Percentiles rank a stretch among this genome's conserved stretches.
These are phyloP conservation scores for Lepraria neglecta DNA, from an alignment of 495 filamentous ascomycete species.

Conservation along the genomic window DNA sequence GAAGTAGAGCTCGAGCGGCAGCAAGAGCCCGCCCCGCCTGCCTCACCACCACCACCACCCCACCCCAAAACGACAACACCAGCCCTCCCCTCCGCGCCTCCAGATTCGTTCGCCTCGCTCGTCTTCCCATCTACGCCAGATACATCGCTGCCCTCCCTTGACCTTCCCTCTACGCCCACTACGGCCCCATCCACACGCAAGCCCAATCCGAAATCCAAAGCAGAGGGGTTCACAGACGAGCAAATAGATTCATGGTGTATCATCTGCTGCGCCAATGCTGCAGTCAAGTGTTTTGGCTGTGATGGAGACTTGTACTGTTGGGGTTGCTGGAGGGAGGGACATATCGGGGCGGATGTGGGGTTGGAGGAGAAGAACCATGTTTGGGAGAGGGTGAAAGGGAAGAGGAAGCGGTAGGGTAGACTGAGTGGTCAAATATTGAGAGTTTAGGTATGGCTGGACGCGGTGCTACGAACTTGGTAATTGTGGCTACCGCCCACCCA, in stretches of 20 bases:
- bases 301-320: constrained; percentile 60
- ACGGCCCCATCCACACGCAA: constrained; percentile 14
- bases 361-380: too few species aligned
- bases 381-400: too few species aligned
- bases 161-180: constrained; percentile 22
- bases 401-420: too few species aligned
- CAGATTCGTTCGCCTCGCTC: constrained; percentile 21
- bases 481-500: too few species aligned
- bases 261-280: constrained; percentile 63
- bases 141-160: not conserved
- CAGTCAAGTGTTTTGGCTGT: constrained; percentile 56
- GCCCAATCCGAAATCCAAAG: not conserved
- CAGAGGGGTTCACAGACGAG: constrained; percentile 15
- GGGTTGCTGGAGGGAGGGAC: constrained; percentile 63
- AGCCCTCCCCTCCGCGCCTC: constrained; percentile 2
- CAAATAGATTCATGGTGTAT: constrained; percentile 59
- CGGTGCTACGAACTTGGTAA: too few species aligned
- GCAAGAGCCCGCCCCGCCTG: constrained; percentile 1
- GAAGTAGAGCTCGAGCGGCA: constrained; percentile 14
- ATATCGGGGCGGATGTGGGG: constrained; percentile 42
- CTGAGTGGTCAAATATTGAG: too few species aligned
- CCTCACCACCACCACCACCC: not conserved
- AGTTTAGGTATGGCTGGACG: too few species aligned
- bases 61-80: not conserved
- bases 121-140: constrained; percentile 21